Conservation (phyloP, 768 basidiomycete genomes). For the Pulveroboletus sp. region DNA sequence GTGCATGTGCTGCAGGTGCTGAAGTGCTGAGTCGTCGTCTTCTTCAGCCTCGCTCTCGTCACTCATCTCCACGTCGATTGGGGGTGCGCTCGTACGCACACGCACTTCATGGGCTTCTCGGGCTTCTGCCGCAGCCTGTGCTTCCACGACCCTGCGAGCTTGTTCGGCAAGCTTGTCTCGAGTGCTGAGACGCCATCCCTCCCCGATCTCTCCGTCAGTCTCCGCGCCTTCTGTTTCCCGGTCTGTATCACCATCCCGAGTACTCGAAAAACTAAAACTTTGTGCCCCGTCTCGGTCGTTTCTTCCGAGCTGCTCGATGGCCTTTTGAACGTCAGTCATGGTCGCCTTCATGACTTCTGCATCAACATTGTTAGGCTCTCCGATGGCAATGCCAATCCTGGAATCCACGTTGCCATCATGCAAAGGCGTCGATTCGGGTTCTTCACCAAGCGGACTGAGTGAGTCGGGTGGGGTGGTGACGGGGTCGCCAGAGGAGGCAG, state of each 20-base stretch:
- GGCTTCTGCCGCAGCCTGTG: constrained; percentile 37
- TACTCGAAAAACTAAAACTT: constrained; percentile 77
- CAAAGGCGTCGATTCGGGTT: constrained; percentile 38
- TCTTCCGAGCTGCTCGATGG: constrained; percentile 79
- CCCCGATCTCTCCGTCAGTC: constrained; percentile 47
- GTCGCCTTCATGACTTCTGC: constrained; percentile 79
- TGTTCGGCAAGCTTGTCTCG: constrained; percentile 65
- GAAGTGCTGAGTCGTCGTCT: constrained; percentile 41
- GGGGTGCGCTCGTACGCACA: constrained; percentile 44
- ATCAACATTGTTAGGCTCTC: constrained; percentile 23
- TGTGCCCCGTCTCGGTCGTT: constrained; percentile 53
- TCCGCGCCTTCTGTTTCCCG: constrained; percentile 46
- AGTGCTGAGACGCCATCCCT: constrained; percentile 62
- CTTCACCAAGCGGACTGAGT: constrained; percentile 46
- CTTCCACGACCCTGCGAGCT: constrained; percentile 57
- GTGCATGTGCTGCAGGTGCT: constrained; percentile 35
- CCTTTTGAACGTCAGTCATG: constrained; percentile 85
- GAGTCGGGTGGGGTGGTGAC: constrained; percentile 19
- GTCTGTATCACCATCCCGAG: constrained; percentile 48
- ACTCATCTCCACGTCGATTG: constrained; percentile 71
- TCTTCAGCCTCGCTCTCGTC: constrained; percentile 76
- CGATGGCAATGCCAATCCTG: constrained; percentile 26
- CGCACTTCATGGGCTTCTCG: constrained; percentile 48
- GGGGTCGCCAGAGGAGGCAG: constrained; percentile 24
- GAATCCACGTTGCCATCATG: constrained; percentile 19